A percentile compares a stretch with the other conserved stretches of the same genome.
Evolutionary conservation across 1,139 yeast genomes (phyloP).

Genomic region (Kodamaea sp.): DNA sequence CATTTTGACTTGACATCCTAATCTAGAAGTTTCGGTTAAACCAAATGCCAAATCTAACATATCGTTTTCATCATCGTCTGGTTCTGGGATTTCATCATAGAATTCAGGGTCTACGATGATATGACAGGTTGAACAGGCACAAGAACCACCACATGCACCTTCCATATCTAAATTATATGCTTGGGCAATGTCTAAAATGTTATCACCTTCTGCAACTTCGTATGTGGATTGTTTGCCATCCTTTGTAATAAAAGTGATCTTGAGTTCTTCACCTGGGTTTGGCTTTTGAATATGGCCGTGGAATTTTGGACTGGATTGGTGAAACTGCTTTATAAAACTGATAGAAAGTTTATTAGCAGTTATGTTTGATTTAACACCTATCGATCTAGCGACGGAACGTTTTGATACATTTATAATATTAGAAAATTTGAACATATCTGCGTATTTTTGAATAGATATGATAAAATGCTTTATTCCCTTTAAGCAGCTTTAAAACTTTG

Average conservation of each 20-base stretch:
- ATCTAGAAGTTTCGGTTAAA: conserved; percentile 88
- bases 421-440: too few relatives aligned
- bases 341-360: too few relatives aligned
- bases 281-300: conserved; percentile 93
- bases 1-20: conserved; percentile 94
- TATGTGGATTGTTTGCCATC: conserved; percentile 79
- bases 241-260: conserved; percentile 85
- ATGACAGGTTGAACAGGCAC: conserved; percentile 98
- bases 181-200: conserved; percentile 89
- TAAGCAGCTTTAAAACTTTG: too few relatives aligned
- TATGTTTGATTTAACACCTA: too few relatives aligned
- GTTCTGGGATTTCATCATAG: conserved; percentile 89
- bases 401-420: too few relatives aligned
- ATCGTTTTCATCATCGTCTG: conserved; percentile 96
- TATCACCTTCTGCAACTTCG: conserved; percentile 92
- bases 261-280: conserved; percentile 88
- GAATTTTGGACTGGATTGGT: conserved; percentile 18
- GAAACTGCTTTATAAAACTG: conserved; percentile 13
- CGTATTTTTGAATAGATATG: too few relatives aligned
- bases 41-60: conserved; percentile 98
- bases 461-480: too few relatives aligned
- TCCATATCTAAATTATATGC: conserved; percentile 93
- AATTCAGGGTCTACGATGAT: conserved; percentile 92
- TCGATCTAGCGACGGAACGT: too few relatives aligned
- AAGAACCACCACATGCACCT: conserved; percentile 98